These are phyloP conservation scores for Trametes sanguinea DNA, from an alignment of 768 basidiomycete species.

Conservation along the genomic window DNA sequence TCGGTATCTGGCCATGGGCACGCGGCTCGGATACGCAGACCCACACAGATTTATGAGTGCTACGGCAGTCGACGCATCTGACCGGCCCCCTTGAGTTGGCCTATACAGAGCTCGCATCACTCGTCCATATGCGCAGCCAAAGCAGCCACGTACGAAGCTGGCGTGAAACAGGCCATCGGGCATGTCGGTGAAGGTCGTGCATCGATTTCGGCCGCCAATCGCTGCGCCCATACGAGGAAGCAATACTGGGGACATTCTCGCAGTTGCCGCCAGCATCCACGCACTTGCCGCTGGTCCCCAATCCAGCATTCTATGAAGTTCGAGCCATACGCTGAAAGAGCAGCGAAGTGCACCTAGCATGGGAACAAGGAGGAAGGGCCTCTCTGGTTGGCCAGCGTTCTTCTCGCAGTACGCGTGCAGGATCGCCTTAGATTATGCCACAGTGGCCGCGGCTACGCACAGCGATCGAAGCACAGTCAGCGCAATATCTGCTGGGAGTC, in stretches of 20 bases:
- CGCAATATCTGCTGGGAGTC: no score
- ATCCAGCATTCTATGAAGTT: not conserved
- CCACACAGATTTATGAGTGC: no score
- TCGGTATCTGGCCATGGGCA: no score
- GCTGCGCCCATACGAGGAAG: not conserved
- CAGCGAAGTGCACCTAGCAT: not conserved
- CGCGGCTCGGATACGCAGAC: no score
- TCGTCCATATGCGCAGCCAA: no score
- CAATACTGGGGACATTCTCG: not conserved
- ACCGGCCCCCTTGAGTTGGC: no score
- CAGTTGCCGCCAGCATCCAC: not conserved
- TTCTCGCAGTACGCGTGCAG: not conserved
- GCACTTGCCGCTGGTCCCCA: not conserved
- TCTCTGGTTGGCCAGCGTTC: not conserved
- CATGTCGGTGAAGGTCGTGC: not conserved
- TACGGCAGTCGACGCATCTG: no score
- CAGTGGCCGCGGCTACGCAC: not conserved
- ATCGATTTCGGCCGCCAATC: not conserved
- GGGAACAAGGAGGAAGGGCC: not conserved
- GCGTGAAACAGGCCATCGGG: no score
- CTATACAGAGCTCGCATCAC: no score
- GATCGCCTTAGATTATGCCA: not conserved
- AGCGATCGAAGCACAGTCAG: no score
- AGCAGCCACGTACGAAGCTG: no score
- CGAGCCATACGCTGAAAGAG: not conserved